Evolutionary conservation across 1,284 basidiomycete species (phyloP), one percentile per base, ranked within the genome.

Genomic region (Vanrija sp.): DNA sequence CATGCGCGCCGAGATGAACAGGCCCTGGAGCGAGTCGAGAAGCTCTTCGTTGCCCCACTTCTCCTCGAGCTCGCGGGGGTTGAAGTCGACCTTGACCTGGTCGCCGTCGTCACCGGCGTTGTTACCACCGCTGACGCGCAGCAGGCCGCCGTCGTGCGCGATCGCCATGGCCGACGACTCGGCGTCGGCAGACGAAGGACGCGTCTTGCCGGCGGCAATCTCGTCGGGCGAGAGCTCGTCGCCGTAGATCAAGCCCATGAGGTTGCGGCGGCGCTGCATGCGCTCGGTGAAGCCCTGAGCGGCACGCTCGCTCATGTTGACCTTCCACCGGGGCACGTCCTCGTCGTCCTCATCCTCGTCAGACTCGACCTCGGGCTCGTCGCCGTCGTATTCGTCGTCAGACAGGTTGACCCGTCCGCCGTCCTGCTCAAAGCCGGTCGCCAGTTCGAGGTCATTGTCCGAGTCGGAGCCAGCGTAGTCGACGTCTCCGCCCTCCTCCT

Each of bases 171-270:
- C 27, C 4, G 68, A 71, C 0, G 67, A 68, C 53, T 71, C 67
- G 38, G 75, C 73, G 42, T 75, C 67, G 6, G 73, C 65, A 15
- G 68, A 67, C 0, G 65, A 65, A 16, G 69, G 68, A 5, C 75
- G 67, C 22, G 70, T 67, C 45, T 65, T 65, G 6, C 83, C 83
- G 0, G 75, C 72, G 0, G 86, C 75, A 39, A 95, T 85, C 65
- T 91, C 81, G 53, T 84, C 81, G 0, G 91, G 86, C 0, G 86
- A 83, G 10, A 89, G 78, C 9, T 81, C 75, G 37, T 83, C 83
- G 41, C 82, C 80, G 73, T 98, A 98, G 51, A 98, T 90, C 51
- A 96, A 81, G 47, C 85, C 85, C 72, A 87, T 91, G 81, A 93
- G 88, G 68, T 96, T 85, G 63, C 82, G 84, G 54, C 79, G 77